phyloP scores from a whole-genome alignment of 1,284 basidiomycete genomes.

The Volvariella volvacea region DNA sequence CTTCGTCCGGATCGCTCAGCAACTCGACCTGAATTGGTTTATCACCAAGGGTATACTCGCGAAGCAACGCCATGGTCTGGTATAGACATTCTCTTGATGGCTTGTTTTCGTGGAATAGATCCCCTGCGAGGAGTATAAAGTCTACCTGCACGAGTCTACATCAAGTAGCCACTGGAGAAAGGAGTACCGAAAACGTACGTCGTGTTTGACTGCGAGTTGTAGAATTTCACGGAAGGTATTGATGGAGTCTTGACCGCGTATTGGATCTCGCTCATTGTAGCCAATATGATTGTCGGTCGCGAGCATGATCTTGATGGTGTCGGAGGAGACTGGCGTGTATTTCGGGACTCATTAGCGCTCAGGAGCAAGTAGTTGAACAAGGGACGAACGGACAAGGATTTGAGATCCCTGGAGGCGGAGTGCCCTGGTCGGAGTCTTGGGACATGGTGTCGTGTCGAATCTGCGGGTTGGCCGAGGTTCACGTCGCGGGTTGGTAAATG shows the following conservation, averaged over 20 bases:
- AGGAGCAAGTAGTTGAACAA: neutral
- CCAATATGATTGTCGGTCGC: constrained; percentile 97
- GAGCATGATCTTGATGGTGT: constrained; percentile 79
- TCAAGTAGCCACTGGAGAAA: constrained; percentile 4
- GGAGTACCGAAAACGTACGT: constrained; percentile 63
- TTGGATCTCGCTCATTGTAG: constrained; percentile 90
- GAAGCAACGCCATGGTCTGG: constrained; percentile 81
- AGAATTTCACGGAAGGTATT: constrained; percentile 94
- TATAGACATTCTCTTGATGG: constrained; percentile 89
- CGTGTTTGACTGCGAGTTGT: constrained; percentile 81
- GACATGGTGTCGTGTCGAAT: neutral
- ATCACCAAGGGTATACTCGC: constrained; percentile 88
- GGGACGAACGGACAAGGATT: constrained; percentile 27
- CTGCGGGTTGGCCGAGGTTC: no score
- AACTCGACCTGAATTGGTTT: constrained; percentile 87
- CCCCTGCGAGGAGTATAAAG: constrained; percentile 90
- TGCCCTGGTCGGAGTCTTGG: constrained; percentile 1
- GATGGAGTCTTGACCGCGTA: constrained; percentile 92
- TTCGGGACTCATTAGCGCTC: neutral
- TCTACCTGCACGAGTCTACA: constrained; percentile 61
- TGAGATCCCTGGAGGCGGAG: constrained; percentile 25
- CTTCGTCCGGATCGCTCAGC: constrained; percentile 88
- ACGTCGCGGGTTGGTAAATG: no score
- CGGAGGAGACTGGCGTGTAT: constrained; percentile 39
- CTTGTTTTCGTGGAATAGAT: constrained; percentile 97